Conservation (phyloP, 2,329 filamentous ascomycete genomes). For the Neopestalotiopsis sp. region DNA sequence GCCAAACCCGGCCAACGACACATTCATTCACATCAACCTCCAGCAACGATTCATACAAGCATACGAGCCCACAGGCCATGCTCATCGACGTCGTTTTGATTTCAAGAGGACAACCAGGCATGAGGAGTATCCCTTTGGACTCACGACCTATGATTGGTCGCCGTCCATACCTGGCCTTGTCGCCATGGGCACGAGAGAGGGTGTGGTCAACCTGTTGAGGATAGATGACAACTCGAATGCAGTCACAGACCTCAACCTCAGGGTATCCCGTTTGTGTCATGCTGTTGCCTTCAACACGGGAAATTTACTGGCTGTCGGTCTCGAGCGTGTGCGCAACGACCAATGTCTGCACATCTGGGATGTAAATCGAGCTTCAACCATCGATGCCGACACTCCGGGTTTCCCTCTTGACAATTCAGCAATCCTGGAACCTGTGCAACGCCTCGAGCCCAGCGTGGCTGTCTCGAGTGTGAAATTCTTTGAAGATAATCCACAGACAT, state of each 20-base stretch:
- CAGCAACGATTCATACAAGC: conserved; percentile 67
- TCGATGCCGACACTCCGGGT: conserved; percentile 52
- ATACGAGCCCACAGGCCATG: conserved; percentile 66
- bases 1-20: conserved; percentile 60
- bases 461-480: conserved; percentile 86
- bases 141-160: conserved; percentile 72
- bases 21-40: conserved; percentile 69
- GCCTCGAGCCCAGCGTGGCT: conserved; percentile 70
- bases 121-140: conserved; percentile 62
- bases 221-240: conserved; percentile 73
- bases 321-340: conserved; percentile 83
- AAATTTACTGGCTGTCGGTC: conserved; percentile 75
- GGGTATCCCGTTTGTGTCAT: conserved; percentile 78
- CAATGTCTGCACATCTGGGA: conserved; percentile 85
- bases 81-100: conserved; percentile 61
- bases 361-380: conserved; percentile 63
- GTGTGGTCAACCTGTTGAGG: conserved; percentile 75
- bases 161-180: conserved; percentile 68
- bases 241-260: conserved; percentile 70
- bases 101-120: conserved; percentile 62
- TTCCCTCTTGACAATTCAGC: conserved; percentile 54
- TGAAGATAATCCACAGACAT: conserved; percentile 73
- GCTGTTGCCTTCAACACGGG: conserved; percentile 79
- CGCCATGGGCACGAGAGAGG: conserved; percentile 75
- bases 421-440: conserved; percentile 61